Evolutionary conservation across 305 asterid species (phyloP).

Genomic region (Solanum hybrid): DNA sequence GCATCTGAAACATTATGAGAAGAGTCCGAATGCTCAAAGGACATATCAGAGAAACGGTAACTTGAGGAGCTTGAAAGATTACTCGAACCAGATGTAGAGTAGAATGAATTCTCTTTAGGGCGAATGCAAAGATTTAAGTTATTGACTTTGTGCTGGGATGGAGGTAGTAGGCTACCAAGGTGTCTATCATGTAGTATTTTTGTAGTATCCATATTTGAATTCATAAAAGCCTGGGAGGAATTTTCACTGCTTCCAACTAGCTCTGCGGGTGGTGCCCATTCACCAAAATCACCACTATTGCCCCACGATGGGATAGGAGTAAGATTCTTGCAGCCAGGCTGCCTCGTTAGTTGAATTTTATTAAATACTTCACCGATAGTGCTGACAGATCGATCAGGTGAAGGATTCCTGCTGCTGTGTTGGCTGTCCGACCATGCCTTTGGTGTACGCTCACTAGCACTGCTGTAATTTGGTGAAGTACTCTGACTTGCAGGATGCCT

Average conservation of each 20-base stretch:
- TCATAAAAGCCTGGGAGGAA: background rate
- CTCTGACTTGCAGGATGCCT: background rate
- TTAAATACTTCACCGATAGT: background rate
- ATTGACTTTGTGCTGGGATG: background rate
- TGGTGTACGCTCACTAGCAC: background rate
- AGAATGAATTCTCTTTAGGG: slow-evolving; percentile 7
- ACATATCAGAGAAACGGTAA: slow-evolving; percentile 20
- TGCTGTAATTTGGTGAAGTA: background rate
- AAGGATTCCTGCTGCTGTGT: slow-evolving; percentile 1
- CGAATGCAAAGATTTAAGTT: slow-evolving; percentile 5
- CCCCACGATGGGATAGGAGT: background rate
- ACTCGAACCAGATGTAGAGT: slow-evolving; percentile 20
- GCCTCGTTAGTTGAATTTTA: background rate
- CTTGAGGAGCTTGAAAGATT: slow-evolving; percentile 18
- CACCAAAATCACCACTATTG: background rate
- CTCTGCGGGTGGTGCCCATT: background rate
- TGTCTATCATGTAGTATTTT: slow-evolving; percentile 4
- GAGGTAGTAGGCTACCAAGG: slow-evolving; percentile 10
- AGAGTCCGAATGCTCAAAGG: slow-evolving; percentile 15
- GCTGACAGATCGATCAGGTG: slow-evolving; percentile 2
- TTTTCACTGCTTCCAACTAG: background rate
- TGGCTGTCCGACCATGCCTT: background rate
- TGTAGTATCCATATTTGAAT: background rate
- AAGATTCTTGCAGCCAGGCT: background rate
- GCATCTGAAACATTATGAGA: slow-evolving; percentile 17